Evolutionary conservation across 805 yeast species (phyloP), one percentile per base, ranked within the genome.

Genomic region (Blastobotrys chiropterorum): DNA sequence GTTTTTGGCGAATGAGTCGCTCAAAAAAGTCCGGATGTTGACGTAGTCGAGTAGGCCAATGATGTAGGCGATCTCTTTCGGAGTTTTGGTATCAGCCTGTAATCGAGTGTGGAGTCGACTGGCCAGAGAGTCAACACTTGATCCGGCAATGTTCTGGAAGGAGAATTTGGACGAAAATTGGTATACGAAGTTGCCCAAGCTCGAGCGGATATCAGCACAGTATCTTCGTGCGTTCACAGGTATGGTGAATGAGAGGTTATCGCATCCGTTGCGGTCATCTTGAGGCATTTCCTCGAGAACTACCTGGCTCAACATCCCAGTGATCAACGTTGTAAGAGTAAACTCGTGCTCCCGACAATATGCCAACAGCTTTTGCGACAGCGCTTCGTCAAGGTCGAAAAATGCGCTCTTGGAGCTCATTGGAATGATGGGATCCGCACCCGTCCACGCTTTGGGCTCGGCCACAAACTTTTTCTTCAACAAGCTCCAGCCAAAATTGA

Each of bases 191-290:
- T 56, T 53, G 8, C 60, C 60, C 16, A 57, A 30, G 11, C 17
- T 3, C 20, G 14, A 38, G n/a, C n/a, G n/a, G 26, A 11, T 47
- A 11, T 19, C 43, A 2, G 19, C 34, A 16, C 38, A 17, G 16
- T 48, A 55, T 15, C 57, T 46, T 8, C 61, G 47, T 3, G 56
- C 54, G 47, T 56, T 52, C 11, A 58, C 55, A 3, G 60, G 58
- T 51, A 48, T 50, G 17, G 44, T 16, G 17, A 44, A 38, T 6
- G 8, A 14, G 13, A 43, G 31, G n/a, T 34, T 17, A 20, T 14
- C 17, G 7, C 16, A 21, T 3, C 44, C 44, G 11, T 5, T 19
- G 6, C 14, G 8, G 34, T 5, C 34, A 19, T 40, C 44, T n/a
- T n/a, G n/a, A 13, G 46, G 46, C 30, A 20, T 21, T 7, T 15